Evolutionary conservation across 1,284 basidiomycete genomes (phyloP), one percentile per base, ranked within the genome.

Genomic region (Melampsora americana): DNA sequence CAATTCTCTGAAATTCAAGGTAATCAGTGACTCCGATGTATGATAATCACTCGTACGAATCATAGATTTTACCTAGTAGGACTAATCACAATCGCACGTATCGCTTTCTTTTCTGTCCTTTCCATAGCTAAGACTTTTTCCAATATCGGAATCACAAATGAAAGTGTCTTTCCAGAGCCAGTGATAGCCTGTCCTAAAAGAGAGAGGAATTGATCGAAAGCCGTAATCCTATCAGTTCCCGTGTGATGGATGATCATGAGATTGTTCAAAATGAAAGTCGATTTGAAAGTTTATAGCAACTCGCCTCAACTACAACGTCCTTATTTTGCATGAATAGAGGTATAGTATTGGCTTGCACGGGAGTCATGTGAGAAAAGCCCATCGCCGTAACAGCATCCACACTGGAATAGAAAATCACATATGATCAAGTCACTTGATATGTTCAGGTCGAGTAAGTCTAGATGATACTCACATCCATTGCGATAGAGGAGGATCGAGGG

Each of bases 81-180:
- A 79, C 91, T 93, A 77, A 99, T 90, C 39, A 99, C 87, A 66
- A 99, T 85, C 18, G 93, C 95, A 7, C 92, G 94, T 64, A 99
- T 86, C 59, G 53, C 48, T 23, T 46, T 44, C 35, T 66, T 39
- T 28, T 62, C 50, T 81, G 98, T 90, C 80, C 92, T 88, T 79
- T 88, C 88, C 70, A 83, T 83, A 60, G 91, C 86, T 69, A 91
- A 85, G 3, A 99, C 86, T 78, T 90, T 89, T 83, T 99, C 95
- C 12, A 99, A 84, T 23, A 95, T 88, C 1, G 96, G 96, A 28
- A 99, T 87, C 9, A 96, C 92, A 82, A 97, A 99, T 0, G 95
- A 91, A 14, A 99, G 85, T 0, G 96, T 99, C 84, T 99, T 99
- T 48, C 96, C 96, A 0, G 95, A 98, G 7, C 96, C 96, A 9